A percentile compares a stretch with the other conserved stretches of the same genome.
phyloP scores from a whole-genome alignment of 352 stramenopile species.

The Phytophthora vignae region DNA sequence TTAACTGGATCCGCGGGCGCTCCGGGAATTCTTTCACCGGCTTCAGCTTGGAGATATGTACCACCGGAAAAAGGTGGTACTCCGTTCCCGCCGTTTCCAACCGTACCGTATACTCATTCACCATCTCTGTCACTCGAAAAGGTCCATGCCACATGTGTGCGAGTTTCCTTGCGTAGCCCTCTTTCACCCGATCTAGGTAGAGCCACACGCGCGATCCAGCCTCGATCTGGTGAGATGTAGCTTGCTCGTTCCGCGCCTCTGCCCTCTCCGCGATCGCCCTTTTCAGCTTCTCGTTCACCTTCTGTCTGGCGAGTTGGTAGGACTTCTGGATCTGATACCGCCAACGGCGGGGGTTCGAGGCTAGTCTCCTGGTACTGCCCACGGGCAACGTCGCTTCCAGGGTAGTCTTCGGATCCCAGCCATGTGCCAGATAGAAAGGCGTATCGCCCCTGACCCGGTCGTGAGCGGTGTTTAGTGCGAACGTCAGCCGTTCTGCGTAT shows the following conservation, averaged over 20 bases:
- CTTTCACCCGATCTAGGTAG: background rate
- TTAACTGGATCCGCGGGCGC: too few species aligned
- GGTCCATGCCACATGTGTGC: background rate
- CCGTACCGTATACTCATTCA: background rate
- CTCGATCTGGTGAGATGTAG: too few species aligned
- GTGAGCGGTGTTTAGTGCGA: too few species aligned
- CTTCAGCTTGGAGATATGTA: too few species aligned
- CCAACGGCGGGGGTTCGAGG: too few species aligned
- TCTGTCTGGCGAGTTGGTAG: too few species aligned
- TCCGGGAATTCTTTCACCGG: too few species aligned
- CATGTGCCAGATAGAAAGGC: background rate
- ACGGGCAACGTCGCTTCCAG: background rate
- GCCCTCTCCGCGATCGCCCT: too few species aligned
- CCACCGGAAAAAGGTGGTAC: background rate
- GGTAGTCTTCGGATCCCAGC: background rate
- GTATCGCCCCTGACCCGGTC: background rate
- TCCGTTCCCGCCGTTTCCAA: background rate
- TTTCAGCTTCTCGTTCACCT: too few species aligned
- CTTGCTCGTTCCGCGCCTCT: too few species aligned
- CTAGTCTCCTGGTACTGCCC: too few species aligned
- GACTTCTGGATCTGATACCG: too few species aligned
- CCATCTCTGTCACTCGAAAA: background rate
- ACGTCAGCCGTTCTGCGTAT: background rate
- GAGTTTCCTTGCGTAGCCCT: background rate
- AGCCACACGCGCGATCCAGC: background rate